Evolutionary conservation across 805 yeast genomes (phyloP).

Genomic region (Monosporozyma siamensis): DNA sequence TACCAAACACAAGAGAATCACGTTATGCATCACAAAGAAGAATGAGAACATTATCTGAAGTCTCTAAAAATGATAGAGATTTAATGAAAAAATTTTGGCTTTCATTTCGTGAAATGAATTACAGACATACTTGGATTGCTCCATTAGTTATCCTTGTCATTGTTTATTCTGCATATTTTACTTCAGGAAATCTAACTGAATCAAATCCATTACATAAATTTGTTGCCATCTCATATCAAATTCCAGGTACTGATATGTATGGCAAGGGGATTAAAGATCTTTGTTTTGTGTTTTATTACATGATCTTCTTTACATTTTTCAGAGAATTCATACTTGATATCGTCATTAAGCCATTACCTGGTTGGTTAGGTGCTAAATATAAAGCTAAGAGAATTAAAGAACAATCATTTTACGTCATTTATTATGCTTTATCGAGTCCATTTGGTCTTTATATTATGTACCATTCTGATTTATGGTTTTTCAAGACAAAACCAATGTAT

Average conservation of each 20-base stretch:
- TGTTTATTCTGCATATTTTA: constrained; percentile 38
- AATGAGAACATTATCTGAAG: constrained; percentile 6
- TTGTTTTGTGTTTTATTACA: constrained; percentile 69
- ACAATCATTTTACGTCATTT: constrained; percentile 77
- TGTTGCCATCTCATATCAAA: constrained; percentile 54
- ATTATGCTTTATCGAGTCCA: constrained; percentile 78
- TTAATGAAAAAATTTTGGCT: constrained; percentile 46
- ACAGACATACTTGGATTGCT: constrained; percentile 59
- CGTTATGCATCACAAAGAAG: constrained; percentile 20
- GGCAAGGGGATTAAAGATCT: constrained; percentile 86
- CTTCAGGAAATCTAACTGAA: constrained; percentile 49
- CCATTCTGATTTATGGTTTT: constrained; percentile 77
- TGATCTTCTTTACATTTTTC: constrained; percentile 79
- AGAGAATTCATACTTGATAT: constrained; percentile 89
- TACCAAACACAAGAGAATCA: not conserved
- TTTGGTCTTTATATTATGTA: constrained; percentile 85
- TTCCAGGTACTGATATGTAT: constrained; percentile 53
- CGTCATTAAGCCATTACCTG: constrained; percentile 65
- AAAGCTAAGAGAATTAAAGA: constrained; percentile 82
- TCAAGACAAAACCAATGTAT: constrained; percentile 77
- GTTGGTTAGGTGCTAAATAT: constrained; percentile 36
- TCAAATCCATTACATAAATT: constrained; percentile 56
- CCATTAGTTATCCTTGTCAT: constrained; percentile 44
- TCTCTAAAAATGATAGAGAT: constrained; percentile 41
- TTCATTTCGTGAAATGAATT: constrained; percentile 36